Percentiles rank a stretch among this genome's conserved stretches.
phyloP scores from a whole-genome alignment of 2,329 filamentous ascomycete species.

The Pleochaeta shiraiana region DNA sequence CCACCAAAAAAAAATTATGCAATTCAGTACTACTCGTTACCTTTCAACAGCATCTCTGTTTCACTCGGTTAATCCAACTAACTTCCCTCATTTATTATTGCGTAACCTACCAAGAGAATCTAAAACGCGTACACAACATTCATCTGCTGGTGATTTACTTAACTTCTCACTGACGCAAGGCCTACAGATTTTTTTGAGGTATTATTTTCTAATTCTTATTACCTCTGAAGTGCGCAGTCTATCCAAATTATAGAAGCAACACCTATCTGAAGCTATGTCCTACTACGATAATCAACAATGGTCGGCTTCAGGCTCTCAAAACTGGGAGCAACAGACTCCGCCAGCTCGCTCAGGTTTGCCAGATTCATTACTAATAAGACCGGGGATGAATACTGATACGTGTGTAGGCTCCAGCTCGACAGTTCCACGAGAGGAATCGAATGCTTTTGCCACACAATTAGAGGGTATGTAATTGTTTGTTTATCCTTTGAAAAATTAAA shows the following conservation, averaged over 20 bases:
- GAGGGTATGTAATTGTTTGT: slow-evolving; percentile 55
- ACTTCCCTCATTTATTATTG: background rate
- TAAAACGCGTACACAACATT: background rate
- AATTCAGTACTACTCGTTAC: background rate
- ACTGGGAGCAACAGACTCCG: slow-evolving; percentile 52
- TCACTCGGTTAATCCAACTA: background rate
- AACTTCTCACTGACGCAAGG: background rate
- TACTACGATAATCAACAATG: slow-evolving; percentile 49
- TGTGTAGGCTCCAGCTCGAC: slow-evolving; percentile 50
- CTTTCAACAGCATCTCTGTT: background rate
- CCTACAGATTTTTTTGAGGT: background rate
- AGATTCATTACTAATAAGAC: slow-evolving; percentile 1
- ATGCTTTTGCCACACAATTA: slow-evolving; percentile 69
- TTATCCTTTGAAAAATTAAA: too few species aligned
- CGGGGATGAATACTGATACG: slow-evolving; percentile 11
- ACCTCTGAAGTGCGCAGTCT: background rate
- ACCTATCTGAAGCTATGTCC: slow-evolving; percentile 26
- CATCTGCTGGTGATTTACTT: background rate
- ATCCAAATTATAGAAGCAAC: background rate
- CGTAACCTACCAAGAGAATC: background rate
- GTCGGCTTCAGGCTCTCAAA: slow-evolving; percentile 33
- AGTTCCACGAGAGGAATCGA: slow-evolving; percentile 48
- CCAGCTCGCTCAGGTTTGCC: slow-evolving; percentile 48
- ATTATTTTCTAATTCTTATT: background rate
- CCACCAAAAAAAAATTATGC: background rate